phyloP scores from a whole-genome alignment of 345 rosid species.

The Firmiana major region DNA sequence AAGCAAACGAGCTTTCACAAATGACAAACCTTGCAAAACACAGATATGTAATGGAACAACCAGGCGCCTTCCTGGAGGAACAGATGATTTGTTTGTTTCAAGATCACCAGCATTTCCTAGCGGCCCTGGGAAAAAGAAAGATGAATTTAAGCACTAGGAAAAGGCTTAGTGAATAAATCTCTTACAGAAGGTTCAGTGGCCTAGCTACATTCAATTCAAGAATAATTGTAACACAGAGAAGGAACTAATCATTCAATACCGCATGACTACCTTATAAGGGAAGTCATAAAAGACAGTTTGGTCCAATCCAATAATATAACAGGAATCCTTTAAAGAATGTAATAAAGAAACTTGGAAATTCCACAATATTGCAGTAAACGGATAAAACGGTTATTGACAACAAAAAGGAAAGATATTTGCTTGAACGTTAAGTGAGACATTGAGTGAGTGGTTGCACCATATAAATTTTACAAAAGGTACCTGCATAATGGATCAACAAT shows the following conservation, averaged over 20 bases:
- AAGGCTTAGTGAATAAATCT: background rate
- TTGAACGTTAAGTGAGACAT: background rate
- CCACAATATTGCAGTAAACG: background rate
- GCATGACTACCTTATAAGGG: background rate
- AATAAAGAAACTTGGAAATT: background rate
- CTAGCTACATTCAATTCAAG: background rate
- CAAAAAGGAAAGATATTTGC: background rate
- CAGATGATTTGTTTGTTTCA: conserved; percentile 36
- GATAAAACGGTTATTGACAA: background rate
- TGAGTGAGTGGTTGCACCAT: background rate
- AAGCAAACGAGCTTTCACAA: conserved; percentile 90
- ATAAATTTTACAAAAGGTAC: conserved; percentile 30
- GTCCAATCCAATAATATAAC: background rate
- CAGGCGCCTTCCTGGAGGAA: conserved; percentile 87
- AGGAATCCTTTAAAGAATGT: background rate
- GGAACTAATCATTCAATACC: conserved; percentile 1
- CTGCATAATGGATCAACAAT: conserved; percentile 87
- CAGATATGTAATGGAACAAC: conserved; percentile 85
- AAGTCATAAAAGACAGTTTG: background rate
- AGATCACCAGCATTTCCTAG: conserved; percentile 46
- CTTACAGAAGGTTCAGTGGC: background rate
- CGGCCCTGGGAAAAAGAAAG: conserved; percentile 53
- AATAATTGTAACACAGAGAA: background rate
- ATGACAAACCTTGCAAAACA: conserved; percentile 86
- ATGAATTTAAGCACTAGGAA: background rate